Conservation (phyloP, 805 yeast species). For the Wickerhamomyces xylosicus region DNA sequence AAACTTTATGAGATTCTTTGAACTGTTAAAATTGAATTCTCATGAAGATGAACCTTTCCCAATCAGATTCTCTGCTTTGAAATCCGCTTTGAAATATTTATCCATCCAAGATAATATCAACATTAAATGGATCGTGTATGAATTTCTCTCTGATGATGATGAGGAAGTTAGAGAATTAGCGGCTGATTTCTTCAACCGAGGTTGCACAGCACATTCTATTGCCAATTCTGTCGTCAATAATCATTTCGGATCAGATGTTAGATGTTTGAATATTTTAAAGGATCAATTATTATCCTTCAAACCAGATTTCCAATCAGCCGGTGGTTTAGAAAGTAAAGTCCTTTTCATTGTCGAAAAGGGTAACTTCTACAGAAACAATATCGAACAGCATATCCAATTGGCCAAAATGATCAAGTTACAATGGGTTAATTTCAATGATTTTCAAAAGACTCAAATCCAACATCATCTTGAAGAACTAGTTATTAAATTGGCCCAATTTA, state of each 20-base stretch:
- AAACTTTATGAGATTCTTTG: slow-evolving; percentile 8
- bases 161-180: slow-evolving; percentile 42
- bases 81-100: slow-evolving; percentile 27
- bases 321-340: slow-evolving; percentile 20
- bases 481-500: neutral
- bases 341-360: slow-evolving; percentile 60
- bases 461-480: neutral
- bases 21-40: slow-evolving; percentile 7
- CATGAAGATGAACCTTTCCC: slow-evolving; percentile 35
- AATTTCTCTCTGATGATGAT: slow-evolving; percentile 56
- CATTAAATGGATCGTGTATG: slow-evolving; percentile 22
- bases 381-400: slow-evolving; percentile 20
- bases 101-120: slow-evolving; percentile 3
- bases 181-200: slow-evolving; percentile 27
- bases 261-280: slow-evolving; percentile 7
- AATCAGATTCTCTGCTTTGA: slow-evolving; percentile 34
- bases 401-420: slow-evolving; percentile 13
- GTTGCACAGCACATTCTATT: slow-evolving; percentile 23
- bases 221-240: slow-evolving; percentile 17
- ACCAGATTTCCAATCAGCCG: slow-evolving; percentile 6
- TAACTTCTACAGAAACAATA: slow-evolving; percentile 52
- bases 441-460: neutral
- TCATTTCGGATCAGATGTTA: slow-evolving; percentile 5
- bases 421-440: slow-evolving; percentile 1
- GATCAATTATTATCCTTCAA: slow-evolving; percentile 7